Percentiles rank a stretch among this genome's conserved stretches.
Evolutionary conservation across 805 yeast genomes (phyloP).

Genomic region (Kodamaea kaohsiungensis): DNA sequence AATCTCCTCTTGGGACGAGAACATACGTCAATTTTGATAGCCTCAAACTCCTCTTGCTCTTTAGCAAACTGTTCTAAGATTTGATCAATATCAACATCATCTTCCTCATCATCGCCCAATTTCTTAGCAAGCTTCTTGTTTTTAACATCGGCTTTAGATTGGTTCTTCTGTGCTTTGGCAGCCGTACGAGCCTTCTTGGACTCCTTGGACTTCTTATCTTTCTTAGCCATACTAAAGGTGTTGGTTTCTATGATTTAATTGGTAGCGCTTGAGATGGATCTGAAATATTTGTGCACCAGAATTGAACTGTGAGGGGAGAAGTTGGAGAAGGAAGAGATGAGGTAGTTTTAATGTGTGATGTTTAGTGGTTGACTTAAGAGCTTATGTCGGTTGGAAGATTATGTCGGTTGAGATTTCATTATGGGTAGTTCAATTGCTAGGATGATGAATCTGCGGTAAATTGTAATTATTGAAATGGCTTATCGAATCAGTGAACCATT

Average conservation of each 20-base stretch:
- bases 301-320: too few species aligned
- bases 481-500: too few species aligned
- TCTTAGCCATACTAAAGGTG: constrained; percentile 70
- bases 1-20: constrained; percentile 67
- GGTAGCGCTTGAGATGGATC: not conserved
- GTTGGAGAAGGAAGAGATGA: not conserved
- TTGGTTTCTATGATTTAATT: not conserved
- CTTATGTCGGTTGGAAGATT: too few species aligned
- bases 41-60: constrained; percentile 78
- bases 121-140: constrained; percentile 75
- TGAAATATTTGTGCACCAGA: not conserved
- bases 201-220: constrained; percentile 81
- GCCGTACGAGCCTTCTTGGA: constrained; percentile 89
- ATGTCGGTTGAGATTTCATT: too few species aligned
- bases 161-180: constrained; percentile 75
- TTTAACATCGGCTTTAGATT: constrained; percentile 71
- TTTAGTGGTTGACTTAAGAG: too few species aligned
- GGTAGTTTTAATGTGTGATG: too few species aligned
- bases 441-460: too few species aligned
- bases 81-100: constrained; percentile 84
- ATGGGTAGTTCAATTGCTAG: too few species aligned
- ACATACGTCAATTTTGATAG: constrained; percentile 60
- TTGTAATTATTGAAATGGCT: too few species aligned
- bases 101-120: constrained; percentile 78
- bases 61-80: constrained; percentile 73